phyloP scores from a whole-genome alignment of 176 grass and related monocot species.

The Luzula sylvatica region DNA sequence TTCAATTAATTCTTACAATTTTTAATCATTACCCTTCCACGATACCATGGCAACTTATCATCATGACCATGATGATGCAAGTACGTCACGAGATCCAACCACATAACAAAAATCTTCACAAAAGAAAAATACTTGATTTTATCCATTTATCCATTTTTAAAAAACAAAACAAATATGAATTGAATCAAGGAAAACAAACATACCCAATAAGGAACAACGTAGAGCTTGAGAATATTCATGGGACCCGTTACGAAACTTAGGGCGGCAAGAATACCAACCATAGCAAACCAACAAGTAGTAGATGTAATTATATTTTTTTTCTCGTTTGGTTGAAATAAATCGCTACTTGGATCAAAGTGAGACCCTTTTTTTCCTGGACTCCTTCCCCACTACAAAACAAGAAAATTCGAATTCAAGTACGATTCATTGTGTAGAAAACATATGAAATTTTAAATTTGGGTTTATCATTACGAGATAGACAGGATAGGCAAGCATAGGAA shows the following conservation, averaged over 20 bases:
- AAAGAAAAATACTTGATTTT: slow-evolving; percentile 15
- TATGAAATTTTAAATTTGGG: not conserved
- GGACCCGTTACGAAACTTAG: slow-evolving; percentile 69
- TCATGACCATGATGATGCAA: slow-evolving; percentile 92
- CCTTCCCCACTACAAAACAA: slow-evolving; percentile 44
- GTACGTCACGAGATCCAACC: slow-evolving; percentile 93
- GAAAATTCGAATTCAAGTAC: slow-evolving; percentile 14
- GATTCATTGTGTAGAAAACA: not conserved
- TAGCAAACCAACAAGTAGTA: slow-evolving; percentile 55
- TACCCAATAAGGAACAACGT: slow-evolving; percentile 65
- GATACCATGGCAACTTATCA: slow-evolving; percentile 93
- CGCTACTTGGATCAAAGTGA: slow-evolving; percentile 65
- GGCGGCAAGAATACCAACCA: slow-evolving; percentile 51
- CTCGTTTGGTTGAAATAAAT: slow-evolving; percentile 70
- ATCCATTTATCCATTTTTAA: slow-evolving; percentile 9
- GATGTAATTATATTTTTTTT: slow-evolving; percentile 83
- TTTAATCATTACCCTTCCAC: slow-evolving; percentile 62
- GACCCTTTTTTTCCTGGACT: slow-evolving; percentile 77
- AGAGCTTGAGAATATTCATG: slow-evolving; percentile 72
- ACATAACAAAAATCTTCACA: slow-evolving; percentile 79
- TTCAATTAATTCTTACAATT: not conserved
- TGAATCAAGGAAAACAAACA: not conserved
- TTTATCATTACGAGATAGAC: slow-evolving; percentile 59
- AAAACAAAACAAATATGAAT: not conserved
- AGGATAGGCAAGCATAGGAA: slow-evolving; percentile 86